These are phyloP conservation scores for Plasmodium sp. DNA, from an alignment of 169 alveolate species.

Conservation along the genomic window DNA sequence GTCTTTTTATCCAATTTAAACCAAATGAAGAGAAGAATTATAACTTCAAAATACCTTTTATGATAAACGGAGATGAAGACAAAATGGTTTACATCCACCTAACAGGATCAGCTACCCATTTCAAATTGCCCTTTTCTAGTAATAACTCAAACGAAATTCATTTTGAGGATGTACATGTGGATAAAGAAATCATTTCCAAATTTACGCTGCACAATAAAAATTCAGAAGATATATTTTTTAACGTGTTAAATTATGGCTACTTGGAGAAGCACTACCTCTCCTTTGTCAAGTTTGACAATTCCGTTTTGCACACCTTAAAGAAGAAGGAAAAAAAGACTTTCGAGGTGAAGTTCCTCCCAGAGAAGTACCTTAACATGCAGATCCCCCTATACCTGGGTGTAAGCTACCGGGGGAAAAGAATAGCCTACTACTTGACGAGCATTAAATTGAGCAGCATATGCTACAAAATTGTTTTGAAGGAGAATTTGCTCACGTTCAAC, in stretches of 20 bases:
- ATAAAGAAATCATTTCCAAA: constrained; percentile 48
- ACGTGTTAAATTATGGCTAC: constrained; percentile 28
- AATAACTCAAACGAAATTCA: constrained; percentile 48
- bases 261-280: constrained; percentile 27
- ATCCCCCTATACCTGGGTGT: constrained; percentile 63
- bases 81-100: constrained; percentile 23
- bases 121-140: constrained; percentile 54
- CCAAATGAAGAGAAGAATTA: constrained; percentile 62
- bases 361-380: constrained; percentile 28
- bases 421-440: constrained; percentile 37
- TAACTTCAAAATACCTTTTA: constrained; percentile 53
- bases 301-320: constrained; percentile 21
- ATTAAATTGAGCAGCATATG: constrained; percentile 52
- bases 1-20: constrained; percentile 22
- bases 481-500: constrained; percentile 21
- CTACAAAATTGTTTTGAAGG: constrained; percentile 61
- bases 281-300: constrained; percentile 50
- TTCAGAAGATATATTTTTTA: constrained; percentile 55
- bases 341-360: constrained; percentile 57
- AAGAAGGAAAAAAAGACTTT: constrained; percentile 66
- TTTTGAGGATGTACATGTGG: constrained; percentile 63
- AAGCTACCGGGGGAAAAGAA: background rate
- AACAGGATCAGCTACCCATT: constrained; percentile 54
- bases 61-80: constrained; percentile 21
- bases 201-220: constrained; percentile 49